A percentile compares a stretch with the other conserved stretches of the same genome.
phyloP scores from a whole-genome alignment of 2,329 filamentous ascomycete genomes.

The Emergomyces orientalis region DNA sequence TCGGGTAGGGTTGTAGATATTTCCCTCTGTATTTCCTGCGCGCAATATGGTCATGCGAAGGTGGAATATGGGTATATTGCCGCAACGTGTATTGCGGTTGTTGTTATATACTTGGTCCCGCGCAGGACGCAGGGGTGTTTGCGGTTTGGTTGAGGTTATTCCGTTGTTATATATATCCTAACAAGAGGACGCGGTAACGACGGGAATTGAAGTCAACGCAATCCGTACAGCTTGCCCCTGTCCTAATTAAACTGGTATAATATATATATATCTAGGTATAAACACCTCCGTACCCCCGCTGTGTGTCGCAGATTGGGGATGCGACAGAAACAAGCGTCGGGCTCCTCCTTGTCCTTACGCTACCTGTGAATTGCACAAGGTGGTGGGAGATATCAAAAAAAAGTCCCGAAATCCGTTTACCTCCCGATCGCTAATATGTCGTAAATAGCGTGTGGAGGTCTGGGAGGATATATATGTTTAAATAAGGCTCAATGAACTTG shows the following conservation, averaged over 20 bases:
- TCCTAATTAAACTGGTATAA: background rate
- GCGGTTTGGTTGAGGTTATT: too few species aligned
- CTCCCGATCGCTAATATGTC: background rate
- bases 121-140: too few species aligned
- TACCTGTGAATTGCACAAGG: background rate
- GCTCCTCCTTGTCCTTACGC: background rate
- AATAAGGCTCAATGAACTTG: too few species aligned
- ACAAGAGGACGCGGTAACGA: too few species aligned
- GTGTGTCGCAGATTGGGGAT: background rate
- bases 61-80: background rate
- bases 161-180: too few species aligned
- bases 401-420: background rate
- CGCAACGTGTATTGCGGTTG: too few species aligned
- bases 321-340: background rate
- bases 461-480: background rate
- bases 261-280: background rate
- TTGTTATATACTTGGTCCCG: too few species aligned
- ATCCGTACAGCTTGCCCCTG: background rate
- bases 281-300: background rate
- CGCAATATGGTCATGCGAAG: background rate
- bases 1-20: background rate
- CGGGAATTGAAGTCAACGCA: too few species aligned
- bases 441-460: background rate
- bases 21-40: background rate
- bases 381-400: background rate